phyloP scores from a whole-genome alignment of 116 monocot species.

The Cymodocea nodosa region DNA sequence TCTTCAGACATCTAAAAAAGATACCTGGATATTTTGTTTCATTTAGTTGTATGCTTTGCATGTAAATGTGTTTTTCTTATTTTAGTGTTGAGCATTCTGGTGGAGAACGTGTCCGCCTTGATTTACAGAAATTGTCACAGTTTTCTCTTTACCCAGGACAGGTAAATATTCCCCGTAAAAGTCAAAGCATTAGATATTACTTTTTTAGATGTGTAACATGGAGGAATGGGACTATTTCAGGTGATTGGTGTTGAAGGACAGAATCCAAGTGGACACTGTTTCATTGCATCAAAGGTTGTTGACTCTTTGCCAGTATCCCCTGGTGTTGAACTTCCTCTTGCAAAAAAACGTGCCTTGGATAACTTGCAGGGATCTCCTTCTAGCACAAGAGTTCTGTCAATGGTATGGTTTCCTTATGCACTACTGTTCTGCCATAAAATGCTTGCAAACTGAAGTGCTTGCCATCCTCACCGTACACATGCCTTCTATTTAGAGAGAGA shows the following conservation, averaged over 20 bases:
- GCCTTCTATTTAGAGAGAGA: no score
- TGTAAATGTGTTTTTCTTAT: constrained; percentile 7
- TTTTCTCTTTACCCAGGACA: constrained; percentile 97
- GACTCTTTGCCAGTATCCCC: constrained; percentile 44
- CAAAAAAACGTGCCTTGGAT: constrained; percentile 66
- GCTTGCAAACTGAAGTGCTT: background rate
- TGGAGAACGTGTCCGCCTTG: constrained; percentile 76
- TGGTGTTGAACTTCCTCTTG: constrained; percentile 35
- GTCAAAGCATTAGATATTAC: background rate
- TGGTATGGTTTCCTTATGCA: constrained; percentile 28
- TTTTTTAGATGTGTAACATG: background rate
- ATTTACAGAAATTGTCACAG: constrained; percentile 46
- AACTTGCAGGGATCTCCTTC: constrained; percentile 15
- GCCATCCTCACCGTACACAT: background rate
- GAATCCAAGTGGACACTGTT: constrained; percentile 98
- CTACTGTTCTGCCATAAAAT: background rate
- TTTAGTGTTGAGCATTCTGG: constrained; percentile 66
- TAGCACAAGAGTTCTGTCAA: constrained; percentile 37
- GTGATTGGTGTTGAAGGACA: constrained; percentile 83
- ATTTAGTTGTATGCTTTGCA: no score
- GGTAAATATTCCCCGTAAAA: constrained; percentile 24
- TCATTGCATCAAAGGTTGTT: constrained; percentile 71
- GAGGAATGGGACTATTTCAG: constrained; percentile 21
- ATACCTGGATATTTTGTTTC: no score
- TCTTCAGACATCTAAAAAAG: no score